These are phyloP conservation scores for Rhodotorula sp. DNA, from an alignment of 1,284 basidiomycete species.

Conservation along the genomic window DNA sequence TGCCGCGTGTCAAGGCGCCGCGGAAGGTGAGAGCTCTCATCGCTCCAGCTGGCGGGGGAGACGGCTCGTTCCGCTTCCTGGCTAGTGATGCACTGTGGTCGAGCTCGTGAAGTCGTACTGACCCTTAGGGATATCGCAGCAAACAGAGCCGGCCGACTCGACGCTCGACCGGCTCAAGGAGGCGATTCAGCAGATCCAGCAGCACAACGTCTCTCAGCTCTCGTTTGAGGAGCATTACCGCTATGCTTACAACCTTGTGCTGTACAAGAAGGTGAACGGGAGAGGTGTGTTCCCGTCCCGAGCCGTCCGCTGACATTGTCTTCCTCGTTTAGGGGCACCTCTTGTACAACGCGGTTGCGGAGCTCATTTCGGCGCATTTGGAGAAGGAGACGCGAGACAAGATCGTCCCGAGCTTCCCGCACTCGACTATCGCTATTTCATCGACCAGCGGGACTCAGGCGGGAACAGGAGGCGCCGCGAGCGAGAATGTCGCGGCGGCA, in stretches of 20 bases:
- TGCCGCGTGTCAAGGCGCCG: constrained; percentile 30
- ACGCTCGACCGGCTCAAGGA: constrained; percentile 67
- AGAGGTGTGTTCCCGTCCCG: background rate
- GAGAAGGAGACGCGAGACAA: constrained; percentile 71
- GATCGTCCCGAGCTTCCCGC: constrained; percentile 78
- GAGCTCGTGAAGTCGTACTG: background rate
- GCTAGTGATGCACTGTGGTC: too few relatives aligned
- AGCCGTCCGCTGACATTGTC: background rate
- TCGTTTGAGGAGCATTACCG: constrained; percentile 92
- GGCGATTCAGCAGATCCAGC: constrained; percentile 93
- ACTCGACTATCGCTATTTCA: constrained; percentile 53
- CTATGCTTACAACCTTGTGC: constrained; percentile 80
- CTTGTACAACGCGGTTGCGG: constrained; percentile 82
- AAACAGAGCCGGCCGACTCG: constrained; percentile 17
- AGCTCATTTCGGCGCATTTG: constrained; percentile 78
- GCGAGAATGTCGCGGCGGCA: constrained; percentile 27
- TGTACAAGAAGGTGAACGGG: constrained; percentile 28
- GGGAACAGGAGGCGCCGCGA: constrained; percentile 25
- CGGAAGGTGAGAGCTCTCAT: constrained; percentile 23
- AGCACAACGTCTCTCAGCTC: constrained; percentile 86
- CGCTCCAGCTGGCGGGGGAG: too few relatives aligned
- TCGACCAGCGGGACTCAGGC: constrained; percentile 46
- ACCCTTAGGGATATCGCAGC: background rate
- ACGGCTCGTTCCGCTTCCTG: background rate
- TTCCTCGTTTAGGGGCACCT: constrained; percentile 68